Percentiles rank a stretch among this genome's conserved stretches.
Evolutionary conservation across 2,329 filamentous ascomycete genomes (phyloP).

Genomic region (Aspergillus fumigatiaffinis): DNA sequence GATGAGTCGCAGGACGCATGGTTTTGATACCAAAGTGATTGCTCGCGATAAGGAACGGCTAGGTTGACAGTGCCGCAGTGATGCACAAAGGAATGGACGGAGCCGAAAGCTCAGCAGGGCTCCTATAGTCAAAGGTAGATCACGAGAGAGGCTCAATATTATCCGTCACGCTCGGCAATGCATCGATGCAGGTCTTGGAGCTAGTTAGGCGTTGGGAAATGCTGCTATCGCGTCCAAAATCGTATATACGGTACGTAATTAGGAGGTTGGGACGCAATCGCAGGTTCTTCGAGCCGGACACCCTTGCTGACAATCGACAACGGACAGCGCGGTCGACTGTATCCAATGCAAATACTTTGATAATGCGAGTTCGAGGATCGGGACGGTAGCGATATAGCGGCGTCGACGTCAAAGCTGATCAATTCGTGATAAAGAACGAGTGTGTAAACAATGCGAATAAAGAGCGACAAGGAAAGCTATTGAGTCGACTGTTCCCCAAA

Average conservation of each 20-base stretch:
- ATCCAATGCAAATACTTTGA: conserved; percentile 1
- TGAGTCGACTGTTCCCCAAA: conserved; percentile 11
- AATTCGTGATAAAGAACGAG: conserved; percentile 7
- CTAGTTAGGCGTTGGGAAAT: background rate
- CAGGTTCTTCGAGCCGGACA: background rate
- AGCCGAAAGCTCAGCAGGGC: conserved; percentile 17
- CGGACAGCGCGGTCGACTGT: background rate
- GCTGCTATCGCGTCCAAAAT: background rate
- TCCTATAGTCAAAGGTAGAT: conserved; percentile 3
- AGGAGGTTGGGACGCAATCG: conserved; percentile 4
- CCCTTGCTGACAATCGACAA: background rate
- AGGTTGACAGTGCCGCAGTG: conserved; percentile 3
- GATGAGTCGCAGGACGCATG: conserved; percentile 25
- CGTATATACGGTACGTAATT: background rate
- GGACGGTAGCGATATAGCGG: background rate
- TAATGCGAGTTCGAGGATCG: background rate
- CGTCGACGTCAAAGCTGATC: conserved; percentile 1
- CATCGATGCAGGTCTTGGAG: background rate
- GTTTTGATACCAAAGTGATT: conserved; percentile 21
- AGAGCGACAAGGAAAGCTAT: conserved; percentile 24
- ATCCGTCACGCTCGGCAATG: background rate
- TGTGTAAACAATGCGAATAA: conserved; percentile 17
- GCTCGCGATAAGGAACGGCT: conserved; percentile 6
- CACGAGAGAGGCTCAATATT: conserved; percentile 5
- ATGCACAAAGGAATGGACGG: conserved; percentile 22